Percentiles rank a stretch among this genome's conserved stretches.
Conservation (phyloP, 2,329 filamentous ascomycete genomes). For the Botryotinia convoluta region DNA sequence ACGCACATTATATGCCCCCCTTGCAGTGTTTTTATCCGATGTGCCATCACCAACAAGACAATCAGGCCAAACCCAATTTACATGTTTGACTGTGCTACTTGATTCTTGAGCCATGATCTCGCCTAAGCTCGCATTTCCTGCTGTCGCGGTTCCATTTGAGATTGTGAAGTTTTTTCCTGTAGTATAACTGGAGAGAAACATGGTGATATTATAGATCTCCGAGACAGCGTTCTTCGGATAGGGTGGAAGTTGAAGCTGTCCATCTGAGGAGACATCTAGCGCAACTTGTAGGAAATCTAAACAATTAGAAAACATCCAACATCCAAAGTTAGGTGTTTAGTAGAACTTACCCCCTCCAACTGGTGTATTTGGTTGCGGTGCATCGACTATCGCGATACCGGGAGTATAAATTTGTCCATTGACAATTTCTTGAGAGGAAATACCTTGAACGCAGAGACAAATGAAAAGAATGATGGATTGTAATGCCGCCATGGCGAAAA, state of each 20-base stretch:
- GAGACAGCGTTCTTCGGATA: slow-evolving; percentile 53
- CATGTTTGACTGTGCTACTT: slow-evolving; percentile 69
- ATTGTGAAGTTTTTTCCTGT: slow-evolving; percentile 66
- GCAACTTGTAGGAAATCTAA: slow-evolving; percentile 57
- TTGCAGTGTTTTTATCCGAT: slow-evolving; percentile 46
- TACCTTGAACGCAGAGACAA: slow-evolving; percentile 24
- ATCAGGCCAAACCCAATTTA: slow-evolving; percentile 69
- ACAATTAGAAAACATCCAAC: slow-evolving; percentile 20
- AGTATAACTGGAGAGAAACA: slow-evolving; percentile 65
- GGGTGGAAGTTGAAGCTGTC: slow-evolving; percentile 58
- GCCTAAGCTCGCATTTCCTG: slow-evolving; percentile 53
- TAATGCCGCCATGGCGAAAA: slow-evolving; percentile 22
- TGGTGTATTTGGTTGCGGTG: slow-evolving; percentile 63
- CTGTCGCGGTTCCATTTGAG: slow-evolving; percentile 57
- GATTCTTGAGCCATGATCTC: slow-evolving; percentile 63
- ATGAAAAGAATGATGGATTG: slow-evolving; percentile 23
- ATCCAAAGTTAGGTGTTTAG: not conserved
- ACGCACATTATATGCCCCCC: slow-evolving; percentile 60
- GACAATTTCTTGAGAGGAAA: slow-evolving; percentile 52
- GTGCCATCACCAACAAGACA: slow-evolving; percentile 59
- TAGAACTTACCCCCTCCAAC: slow-evolving; percentile 56
- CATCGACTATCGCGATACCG: slow-evolving; percentile 63
- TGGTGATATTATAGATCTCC: slow-evolving; percentile 60
- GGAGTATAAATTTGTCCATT: slow-evolving; percentile 69
- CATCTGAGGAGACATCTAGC: slow-evolving; percentile 64